A percentile compares a stretch with the other conserved stretches of the same genome.
Conservation (phyloP, 2,329 filamentous ascomycete genomes). For the Fusarium sp. region DNA sequence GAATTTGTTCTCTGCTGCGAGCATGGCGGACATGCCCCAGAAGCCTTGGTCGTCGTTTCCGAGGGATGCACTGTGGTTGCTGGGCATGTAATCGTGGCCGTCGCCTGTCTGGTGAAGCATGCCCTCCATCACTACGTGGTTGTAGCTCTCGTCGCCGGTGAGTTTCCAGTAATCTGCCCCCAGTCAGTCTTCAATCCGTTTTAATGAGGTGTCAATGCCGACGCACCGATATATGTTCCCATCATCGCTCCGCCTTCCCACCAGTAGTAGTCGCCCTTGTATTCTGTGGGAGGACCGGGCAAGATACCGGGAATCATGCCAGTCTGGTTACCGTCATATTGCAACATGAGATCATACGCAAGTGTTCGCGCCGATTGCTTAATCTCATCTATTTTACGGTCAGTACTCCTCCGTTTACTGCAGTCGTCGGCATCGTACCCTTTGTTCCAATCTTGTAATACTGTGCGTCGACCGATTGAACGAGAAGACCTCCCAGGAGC, state of each 20-base stretch:
- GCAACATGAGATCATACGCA: slow-evolving; percentile 59
- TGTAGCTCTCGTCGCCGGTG: slow-evolving; percentile 71
- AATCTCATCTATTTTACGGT: slow-evolving; percentile 51
- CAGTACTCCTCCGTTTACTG: rapidly evolving
- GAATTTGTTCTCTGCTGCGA: slow-evolving; percentile 71
- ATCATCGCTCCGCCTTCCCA: slow-evolving; percentile 77
- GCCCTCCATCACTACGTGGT: slow-evolving; percentile 63
- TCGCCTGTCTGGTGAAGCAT: slow-evolving; percentile 67
- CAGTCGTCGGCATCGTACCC: slow-evolving; percentile 30
- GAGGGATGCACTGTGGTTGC: slow-evolving; percentile 64
- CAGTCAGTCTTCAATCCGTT: not conserved
- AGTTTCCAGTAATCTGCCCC: slow-evolving; percentile 68
- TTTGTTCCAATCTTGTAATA: slow-evolving; percentile 43
- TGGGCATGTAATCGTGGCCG: slow-evolving; percentile 65
- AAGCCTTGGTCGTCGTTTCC: slow-evolving; percentile 78
- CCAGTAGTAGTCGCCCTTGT: slow-evolving; percentile 71
- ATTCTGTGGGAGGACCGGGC: slow-evolving; percentile 59
- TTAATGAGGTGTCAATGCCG: rapidly evolving
- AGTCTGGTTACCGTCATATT: slow-evolving; percentile 60
- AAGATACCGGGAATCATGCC: slow-evolving; percentile 65
- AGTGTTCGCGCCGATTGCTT: slow-evolving; percentile 55
- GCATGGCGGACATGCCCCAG: slow-evolving; percentile 74
- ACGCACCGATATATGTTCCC: slow-evolving; percentile 65
- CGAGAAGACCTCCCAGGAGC: slow-evolving; percentile 25
- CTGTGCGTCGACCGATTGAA: slow-evolving; percentile 35